A percentile compares a stretch with the other conserved stretches of the same genome.
phyloP scores from a whole-genome alignment of 805 yeast species.

The Yamadazyma nakazawae region DNA sequence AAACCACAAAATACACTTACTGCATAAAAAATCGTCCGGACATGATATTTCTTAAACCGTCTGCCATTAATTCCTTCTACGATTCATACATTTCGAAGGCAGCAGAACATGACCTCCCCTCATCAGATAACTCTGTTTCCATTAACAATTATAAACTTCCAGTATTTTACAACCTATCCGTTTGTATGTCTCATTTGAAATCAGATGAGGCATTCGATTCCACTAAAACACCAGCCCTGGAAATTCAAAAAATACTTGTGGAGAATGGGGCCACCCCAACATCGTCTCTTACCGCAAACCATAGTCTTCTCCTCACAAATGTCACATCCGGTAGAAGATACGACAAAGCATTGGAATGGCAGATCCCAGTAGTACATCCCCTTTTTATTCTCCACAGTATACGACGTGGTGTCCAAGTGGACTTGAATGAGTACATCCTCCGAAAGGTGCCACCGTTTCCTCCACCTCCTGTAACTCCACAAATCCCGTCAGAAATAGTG shows the following conservation, averaged over 20 bases:
- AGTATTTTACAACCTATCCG: constrained; percentile 42
- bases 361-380: constrained; percentile 50
- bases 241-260: constrained; percentile 25
- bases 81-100: constrained; percentile 13
- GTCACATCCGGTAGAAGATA: constrained; percentile 51
- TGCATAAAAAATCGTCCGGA: constrained; percentile 53
- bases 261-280: constrained; percentile 50
- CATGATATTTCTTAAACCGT: constrained; percentile 51
- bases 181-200: constrained; percentile 44
- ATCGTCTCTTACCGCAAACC: constrained; percentile 46
- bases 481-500: constrained; percentile 14
- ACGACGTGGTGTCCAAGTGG: constrained; percentile 42
- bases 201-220: constrained; percentile 7
- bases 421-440: constrained; percentile 38
- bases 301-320: constrained; percentile 47
- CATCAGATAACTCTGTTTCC: constrained; percentile 6
- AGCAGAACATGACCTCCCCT: neutral
- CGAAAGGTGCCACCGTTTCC: constrained; percentile 12
- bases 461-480: constrained; percentile 3
- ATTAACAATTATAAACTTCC: constrained; percentile 27
- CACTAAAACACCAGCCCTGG: neutral
- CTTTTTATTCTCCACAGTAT: constrained; percentile 47
- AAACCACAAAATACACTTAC: constrained; percentile 54
- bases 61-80: constrained; percentile 43
- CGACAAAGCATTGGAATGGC: constrained; percentile 51